phyloP scores from a whole-genome alignment of 192 early-diverging fungal genomes.

The Entomortierella parvispora region DNA sequence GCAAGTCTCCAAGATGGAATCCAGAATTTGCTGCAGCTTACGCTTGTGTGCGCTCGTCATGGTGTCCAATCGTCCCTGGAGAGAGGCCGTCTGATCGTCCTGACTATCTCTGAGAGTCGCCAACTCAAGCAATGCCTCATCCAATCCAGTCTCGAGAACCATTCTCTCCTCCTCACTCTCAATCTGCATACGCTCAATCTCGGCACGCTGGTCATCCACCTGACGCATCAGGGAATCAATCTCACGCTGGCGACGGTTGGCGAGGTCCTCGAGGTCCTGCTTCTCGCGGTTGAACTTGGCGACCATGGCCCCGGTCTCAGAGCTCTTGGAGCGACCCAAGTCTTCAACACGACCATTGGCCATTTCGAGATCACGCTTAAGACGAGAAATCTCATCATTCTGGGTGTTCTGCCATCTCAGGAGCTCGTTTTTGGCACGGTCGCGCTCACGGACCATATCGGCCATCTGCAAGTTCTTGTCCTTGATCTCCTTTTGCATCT shows the following conservation, averaged over 20 bases:
- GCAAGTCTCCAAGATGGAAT: slow-evolving; percentile 89
- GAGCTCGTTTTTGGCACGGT: slow-evolving; percentile 83
- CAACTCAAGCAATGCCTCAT: slow-evolving; percentile 80
- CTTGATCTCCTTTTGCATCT: slow-evolving; percentile 76
- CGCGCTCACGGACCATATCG: slow-evolving; percentile 93
- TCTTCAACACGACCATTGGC: slow-evolving; percentile 81
- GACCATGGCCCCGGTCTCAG: slow-evolving; percentile 84
- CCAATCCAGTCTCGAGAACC: slow-evolving; percentile 82
- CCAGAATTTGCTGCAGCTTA: slow-evolving; percentile 82
- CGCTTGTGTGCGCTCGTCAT: slow-evolving; percentile 71
- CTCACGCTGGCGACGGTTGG: slow-evolving; percentile 57
- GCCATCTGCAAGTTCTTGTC: slow-evolving; percentile 73
- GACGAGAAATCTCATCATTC: slow-evolving; percentile 83
- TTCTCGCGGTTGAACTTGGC: slow-evolving; percentile 87
- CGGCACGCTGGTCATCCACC: slow-evolving; percentile 86
- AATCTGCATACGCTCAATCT: slow-evolving; percentile 72
- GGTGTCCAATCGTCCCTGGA: slow-evolving; percentile 70
- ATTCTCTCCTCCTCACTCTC: slow-evolving; percentile 86
- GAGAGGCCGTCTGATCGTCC: slow-evolving; percentile 22
- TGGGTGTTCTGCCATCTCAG: slow-evolving; percentile 82
- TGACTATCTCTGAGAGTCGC: slow-evolving; percentile 55
- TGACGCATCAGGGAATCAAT: slow-evolving; percentile 49
- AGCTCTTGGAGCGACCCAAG: slow-evolving; percentile 80
- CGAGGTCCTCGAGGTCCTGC: slow-evolving; percentile 76
- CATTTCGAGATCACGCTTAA: slow-evolving; percentile 83